A percentile compares a stretch with the other conserved stretches of the same genome.
These are phyloP conservation scores for Boletus reticulatus DNA, from an alignment of 768 basidiomycete genomes.

Conservation along the genomic window DNA sequence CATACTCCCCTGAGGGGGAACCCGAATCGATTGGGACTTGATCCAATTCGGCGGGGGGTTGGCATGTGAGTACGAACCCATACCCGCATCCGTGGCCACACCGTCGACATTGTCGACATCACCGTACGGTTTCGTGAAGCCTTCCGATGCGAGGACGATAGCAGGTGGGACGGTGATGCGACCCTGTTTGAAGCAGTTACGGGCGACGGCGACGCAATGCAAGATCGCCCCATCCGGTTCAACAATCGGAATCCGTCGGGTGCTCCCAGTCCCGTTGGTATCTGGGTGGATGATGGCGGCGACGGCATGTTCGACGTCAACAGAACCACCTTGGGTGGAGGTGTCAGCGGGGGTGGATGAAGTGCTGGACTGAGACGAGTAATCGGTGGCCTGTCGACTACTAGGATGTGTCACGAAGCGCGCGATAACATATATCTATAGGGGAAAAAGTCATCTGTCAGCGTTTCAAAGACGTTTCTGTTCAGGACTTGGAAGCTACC, in stretches of 20 bases:
- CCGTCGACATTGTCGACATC: neutral
- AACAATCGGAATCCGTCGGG: conserved; percentile 7
- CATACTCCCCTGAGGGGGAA: conserved; percentile 20
- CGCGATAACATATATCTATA: conserved; percentile 58
- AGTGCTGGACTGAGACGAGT: conserved; percentile 26
- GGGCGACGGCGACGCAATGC: conserved; percentile 63
- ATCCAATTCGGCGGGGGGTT: conserved; percentile 30
- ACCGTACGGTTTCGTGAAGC: conserved; percentile 38
- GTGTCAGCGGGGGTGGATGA: conserved; percentile 20
- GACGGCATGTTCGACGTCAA: conserved; percentile 13
- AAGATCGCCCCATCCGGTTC: conserved; percentile 51
- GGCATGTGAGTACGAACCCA: conserved; percentile 33
- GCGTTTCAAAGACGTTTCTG: too few relatives aligned
- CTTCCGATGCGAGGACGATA: conserved; percentile 58
- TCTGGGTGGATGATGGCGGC: conserved; percentile 6
- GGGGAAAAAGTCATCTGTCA: neutral
- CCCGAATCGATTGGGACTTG: conserved; percentile 23
- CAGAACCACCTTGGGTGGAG: conserved; percentile 2
- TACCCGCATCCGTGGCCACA: neutral
- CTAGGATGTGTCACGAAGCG: conserved; percentile 61
- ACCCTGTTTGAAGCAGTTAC: conserved; percentile 65
- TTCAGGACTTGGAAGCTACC: conserved; percentile 37
- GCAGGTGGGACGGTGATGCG: conserved; percentile 73
- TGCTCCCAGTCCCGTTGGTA: neutral
- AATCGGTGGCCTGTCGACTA: neutral